phyloP scores from a whole-genome alignment of 164 flowering plant genomes.

The Umbilicus rupestris region DNA sequence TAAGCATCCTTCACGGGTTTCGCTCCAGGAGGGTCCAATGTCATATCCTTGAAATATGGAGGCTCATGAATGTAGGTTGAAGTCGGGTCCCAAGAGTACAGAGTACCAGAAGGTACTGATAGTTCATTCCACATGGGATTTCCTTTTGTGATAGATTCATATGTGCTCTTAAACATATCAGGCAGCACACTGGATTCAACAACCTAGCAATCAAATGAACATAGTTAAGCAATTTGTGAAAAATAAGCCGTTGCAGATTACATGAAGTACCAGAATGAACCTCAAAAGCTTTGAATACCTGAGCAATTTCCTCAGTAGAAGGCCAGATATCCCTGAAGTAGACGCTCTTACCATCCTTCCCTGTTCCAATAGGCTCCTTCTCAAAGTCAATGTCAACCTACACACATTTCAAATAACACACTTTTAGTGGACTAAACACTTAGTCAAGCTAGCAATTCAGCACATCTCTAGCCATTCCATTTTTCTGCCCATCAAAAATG shows the following conservation, averaged over 20 bases:
- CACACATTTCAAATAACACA: background rate
- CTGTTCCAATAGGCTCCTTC: conserved; percentile 75
- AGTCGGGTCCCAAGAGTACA: conserved; percentile 67
- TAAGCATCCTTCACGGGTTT: conserved; percentile 76
- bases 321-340: conserved; percentile 94
- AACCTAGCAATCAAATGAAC: conserved; percentile 25
- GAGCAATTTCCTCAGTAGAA: conserved; percentile 69
- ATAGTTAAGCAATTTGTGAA: conserved; percentile 8
- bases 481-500: background rate
- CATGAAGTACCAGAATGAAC: conserved; percentile 4
- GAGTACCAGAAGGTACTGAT: conserved; percentile 34
- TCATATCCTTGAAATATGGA: conserved; percentile 75
- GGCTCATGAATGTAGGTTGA: conserved; percentile 89
- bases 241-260: background rate
- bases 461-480: background rate
- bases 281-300: conserved; percentile 25
- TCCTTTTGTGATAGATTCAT: conserved; percentile 64
- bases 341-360: conserved; percentile 72
- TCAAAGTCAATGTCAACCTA: conserved; percentile 93
- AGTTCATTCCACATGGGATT: conserved; percentile 75
- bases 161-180: conserved; percentile 65
- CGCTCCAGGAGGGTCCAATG: conserved; percentile 74
- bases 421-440: background rate
- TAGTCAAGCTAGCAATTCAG: background rate
- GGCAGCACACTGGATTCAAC: conserved; percentile 76